A percentile compares a stretch with the other conserved stretches of the same genome.
Evolutionary conservation across 2,329 filamentous ascomycete genomes (phyloP).

Genomic region (Claviceps quebecensis): DNA sequence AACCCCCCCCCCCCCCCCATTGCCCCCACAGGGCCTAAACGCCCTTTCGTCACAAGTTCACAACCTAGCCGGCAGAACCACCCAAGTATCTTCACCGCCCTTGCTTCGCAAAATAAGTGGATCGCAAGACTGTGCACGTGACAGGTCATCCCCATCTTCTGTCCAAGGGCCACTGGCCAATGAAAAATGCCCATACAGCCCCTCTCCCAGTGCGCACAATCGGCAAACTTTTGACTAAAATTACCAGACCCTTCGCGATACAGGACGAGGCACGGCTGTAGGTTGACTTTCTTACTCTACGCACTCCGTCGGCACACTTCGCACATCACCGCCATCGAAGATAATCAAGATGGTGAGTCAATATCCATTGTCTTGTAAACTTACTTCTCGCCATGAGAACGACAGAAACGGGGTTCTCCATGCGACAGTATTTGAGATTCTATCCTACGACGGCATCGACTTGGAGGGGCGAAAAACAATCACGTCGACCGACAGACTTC

Average conservation of each 20-base stretch:
- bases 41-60: not conserved
- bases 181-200: not conserved
- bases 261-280: slow-evolving; percentile 20
- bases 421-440: not conserved
- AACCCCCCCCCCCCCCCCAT: not conserved
- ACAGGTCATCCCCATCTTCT: not conserved
- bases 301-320: slow-evolving; percentile 27
- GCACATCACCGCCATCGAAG: slow-evolving; percentile 24
- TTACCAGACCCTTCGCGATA: slow-evolving; percentile 21
- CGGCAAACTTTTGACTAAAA: slow-evolving; percentile 22
- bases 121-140: slow-evolving; percentile 15
- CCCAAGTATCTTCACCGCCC: not conserved
- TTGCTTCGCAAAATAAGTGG: not conserved
- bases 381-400: not conserved
- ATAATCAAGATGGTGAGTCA: slow-evolving; percentile 36
- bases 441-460: not conserved
- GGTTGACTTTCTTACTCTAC: slow-evolving; percentile 19
- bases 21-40: not conserved
- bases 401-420: not conserved
- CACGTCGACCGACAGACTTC: not conserved
- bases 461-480: not conserved
- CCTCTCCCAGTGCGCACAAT: slow-evolving; percentile 12
- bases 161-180: not conserved
- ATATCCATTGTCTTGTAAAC: slow-evolving; percentile 4
- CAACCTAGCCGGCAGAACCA: not conserved